These are phyloP conservation scores for Chytriomyces sp. DNA, from an alignment of 192 early-diverging fungal genomes.

Conservation along the genomic window DNA sequence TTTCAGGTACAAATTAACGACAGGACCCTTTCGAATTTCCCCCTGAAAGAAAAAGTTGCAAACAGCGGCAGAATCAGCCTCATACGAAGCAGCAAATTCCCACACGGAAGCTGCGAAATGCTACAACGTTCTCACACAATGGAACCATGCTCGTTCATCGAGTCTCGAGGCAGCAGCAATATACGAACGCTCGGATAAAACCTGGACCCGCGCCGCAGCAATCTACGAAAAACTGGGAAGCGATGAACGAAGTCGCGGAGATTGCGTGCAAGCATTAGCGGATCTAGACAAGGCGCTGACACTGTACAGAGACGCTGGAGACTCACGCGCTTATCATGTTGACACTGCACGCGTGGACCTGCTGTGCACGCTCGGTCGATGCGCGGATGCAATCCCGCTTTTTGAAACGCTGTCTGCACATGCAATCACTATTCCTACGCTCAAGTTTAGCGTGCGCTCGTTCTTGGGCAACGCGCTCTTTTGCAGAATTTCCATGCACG, in stretches of 20 bases:
- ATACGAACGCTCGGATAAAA: background rate
- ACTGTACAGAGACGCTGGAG: conserved; percentile 11
- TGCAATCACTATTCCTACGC: conserved; percentile 4
- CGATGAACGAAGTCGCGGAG: background rate
- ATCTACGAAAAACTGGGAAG: conserved; percentile 19
- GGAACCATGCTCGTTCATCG: background rate
- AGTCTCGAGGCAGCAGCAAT: conserved; percentile 7
- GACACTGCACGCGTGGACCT: conserved; percentile 2
- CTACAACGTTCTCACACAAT: conserved; percentile 24
- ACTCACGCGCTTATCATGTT: conserved; percentile 18
- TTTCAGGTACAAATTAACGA: background rate
- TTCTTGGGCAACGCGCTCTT: conserved; percentile 15
- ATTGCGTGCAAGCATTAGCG: background rate
- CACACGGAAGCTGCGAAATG: conserved; percentile 33
- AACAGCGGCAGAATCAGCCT: background rate
- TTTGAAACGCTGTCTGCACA: conserved; percentile 25
- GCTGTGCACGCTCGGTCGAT: conserved; percentile 15
- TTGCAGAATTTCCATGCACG: conserved; percentile 1
- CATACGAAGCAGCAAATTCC: conserved; percentile 6
- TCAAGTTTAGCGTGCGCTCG: conserved; percentile 15
- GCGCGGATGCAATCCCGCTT: background rate
- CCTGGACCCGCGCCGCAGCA: conserved; percentile 9
- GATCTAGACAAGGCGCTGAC: conserved; percentile 12
- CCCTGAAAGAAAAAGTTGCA: too few relatives aligned
- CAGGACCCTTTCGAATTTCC: background rate